These are phyloP conservation scores for Lenzites betulinus DNA, from an alignment of 768 basidiomycete species.

Conservation along the genomic window DNA sequence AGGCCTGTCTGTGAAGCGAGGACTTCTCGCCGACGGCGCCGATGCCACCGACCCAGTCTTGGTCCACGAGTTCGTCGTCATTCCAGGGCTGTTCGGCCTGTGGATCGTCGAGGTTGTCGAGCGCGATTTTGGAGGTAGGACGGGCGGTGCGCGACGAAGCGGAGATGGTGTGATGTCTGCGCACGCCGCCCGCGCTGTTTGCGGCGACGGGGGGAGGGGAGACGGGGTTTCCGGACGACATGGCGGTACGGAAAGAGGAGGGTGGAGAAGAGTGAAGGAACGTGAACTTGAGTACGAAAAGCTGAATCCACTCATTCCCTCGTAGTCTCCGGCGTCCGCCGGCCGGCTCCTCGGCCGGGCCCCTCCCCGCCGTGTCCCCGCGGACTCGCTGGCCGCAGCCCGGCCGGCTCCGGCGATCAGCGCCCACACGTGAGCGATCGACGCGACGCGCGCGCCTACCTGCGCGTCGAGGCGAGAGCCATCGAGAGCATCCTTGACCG, in stretches of 20 bases:
- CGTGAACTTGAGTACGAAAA: constrained; percentile 11
- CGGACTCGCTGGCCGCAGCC: constrained; percentile 2
- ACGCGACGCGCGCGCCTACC: constrained; percentile 1
- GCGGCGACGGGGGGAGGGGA: constrained; percentile 45
- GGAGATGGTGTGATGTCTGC: constrained; percentile 84
- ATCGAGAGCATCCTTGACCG: constrained; percentile 3
- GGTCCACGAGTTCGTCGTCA: constrained; percentile 76
- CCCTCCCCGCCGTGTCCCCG: background rate
- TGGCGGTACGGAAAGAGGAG: constrained; percentile 24
- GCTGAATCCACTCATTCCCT: background rate
- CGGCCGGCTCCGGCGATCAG: constrained; percentile 7
- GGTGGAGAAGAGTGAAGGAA: constrained; percentile 10
- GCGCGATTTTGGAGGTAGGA: constrained; percentile 58
- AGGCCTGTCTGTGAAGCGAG: constrained; percentile 77
- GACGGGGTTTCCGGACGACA: constrained; percentile 42
- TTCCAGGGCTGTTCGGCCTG: constrained; percentile 61
- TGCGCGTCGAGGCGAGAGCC: constrained; percentile 11
- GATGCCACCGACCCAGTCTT: constrained; percentile 80
- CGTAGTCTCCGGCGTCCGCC: background rate
- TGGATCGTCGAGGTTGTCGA: constrained; percentile 60
- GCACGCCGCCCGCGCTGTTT: constrained; percentile 50
- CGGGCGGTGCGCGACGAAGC: constrained; percentile 68
- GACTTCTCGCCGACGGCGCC: constrained; percentile 85
- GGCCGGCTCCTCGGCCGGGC: background rate
- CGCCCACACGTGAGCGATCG: background rate